Conservation (phyloP, 164 flowering plant genomes). For the Litsea cubeba region DNA sequence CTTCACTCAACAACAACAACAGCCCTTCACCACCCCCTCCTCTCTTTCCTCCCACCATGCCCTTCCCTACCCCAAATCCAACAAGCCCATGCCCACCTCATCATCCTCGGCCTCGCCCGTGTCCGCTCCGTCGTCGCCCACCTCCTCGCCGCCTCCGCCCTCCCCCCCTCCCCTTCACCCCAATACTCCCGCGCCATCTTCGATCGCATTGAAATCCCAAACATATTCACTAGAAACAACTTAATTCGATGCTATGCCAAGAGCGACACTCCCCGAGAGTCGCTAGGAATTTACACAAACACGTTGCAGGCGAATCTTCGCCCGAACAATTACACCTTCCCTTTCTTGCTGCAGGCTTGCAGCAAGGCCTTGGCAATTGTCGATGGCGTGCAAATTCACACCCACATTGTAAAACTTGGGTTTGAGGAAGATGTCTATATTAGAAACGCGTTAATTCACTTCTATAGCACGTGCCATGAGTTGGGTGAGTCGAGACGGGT, state of each 20-base stretch:
- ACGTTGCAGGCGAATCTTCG: constrained; percentile 2
- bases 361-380: constrained; percentile 20
- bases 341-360: constrained; percentile 49
- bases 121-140: constrained; percentile 10
- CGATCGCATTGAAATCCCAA: constrained; percentile 10
- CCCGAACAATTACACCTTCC: constrained; percentile 42
- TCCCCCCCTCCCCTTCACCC: constrained; percentile 14
- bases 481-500: constrained; percentile 22
- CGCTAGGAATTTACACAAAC: constrained; percentile 9
- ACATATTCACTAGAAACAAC: constrained; percentile 14
- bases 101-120: constrained; percentile 30
- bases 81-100: constrained; percentile 39
- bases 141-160: constrained; percentile 14
- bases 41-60: constrained; percentile 22
- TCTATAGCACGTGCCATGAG: constrained; percentile 29
- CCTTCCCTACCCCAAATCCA: constrained; percentile 37
- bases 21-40: neutral
- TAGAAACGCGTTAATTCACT: constrained; percentile 39
- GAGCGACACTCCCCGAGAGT: constrained; percentile 8
- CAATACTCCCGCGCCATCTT: constrained; percentile 15
- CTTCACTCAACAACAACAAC: constrained; percentile 9
- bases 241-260: constrained; percentile 20
- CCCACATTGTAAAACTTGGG: constrained; percentile 32
- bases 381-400: constrained; percentile 41
- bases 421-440: constrained; percentile 32